Percentiles rank a stretch among this genome's conserved stretches.
phyloP scores from a whole-genome alignment of 805 yeast genomes.

The Teunomyces panamensis region DNA sequence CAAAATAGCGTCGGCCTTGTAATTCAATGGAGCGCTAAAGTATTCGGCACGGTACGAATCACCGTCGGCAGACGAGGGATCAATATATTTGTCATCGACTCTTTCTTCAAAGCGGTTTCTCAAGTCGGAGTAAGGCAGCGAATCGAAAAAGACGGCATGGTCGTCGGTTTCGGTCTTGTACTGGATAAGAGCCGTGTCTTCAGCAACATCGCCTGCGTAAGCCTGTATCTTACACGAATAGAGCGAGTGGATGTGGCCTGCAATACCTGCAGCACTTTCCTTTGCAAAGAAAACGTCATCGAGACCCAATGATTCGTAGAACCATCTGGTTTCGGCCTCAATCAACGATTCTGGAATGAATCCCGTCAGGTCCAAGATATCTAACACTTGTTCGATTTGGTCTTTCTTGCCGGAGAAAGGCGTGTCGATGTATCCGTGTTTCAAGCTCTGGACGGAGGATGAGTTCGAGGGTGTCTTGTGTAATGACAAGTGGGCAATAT shows the following conservation, averaged over 20 bases:
- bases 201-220: slow-evolving; percentile 55
- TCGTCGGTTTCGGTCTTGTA: slow-evolving; percentile 77
- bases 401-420: slow-evolving; percentile 77
- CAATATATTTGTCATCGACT: slow-evolving; percentile 81
- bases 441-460: slow-evolving; percentile 28
- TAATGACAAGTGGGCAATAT: slow-evolving; percentile 21
- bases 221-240: slow-evolving; percentile 94
- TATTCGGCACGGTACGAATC: slow-evolving; percentile 71
- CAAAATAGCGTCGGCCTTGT: slow-evolving; percentile 44
- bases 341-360: slow-evolving; percentile 85
- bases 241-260: slow-evolving; percentile 79
- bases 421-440: slow-evolving; percentile 67
- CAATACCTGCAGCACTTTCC: slow-evolving; percentile 77
- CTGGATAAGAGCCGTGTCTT: slow-evolving; percentile 55
- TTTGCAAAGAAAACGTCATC: slow-evolving; percentile 90
- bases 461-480: slow-evolving; percentile 26
- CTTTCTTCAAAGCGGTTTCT: slow-evolving; percentile 60
- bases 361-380: slow-evolving; percentile 75
- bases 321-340: slow-evolving; percentile 86
- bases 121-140: slow-evolving; percentile 39
- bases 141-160: slow-evolving; percentile 89
- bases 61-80: slow-evolving; percentile 37
- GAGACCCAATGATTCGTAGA: slow-evolving; percentile 81
- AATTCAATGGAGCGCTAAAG: slow-evolving; percentile 63
- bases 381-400: slow-evolving; percentile 80